phyloP scores from a whole-genome alignment of 169 alveolate genomes.

The Cryptosporidium tyzzeri region DNA sequence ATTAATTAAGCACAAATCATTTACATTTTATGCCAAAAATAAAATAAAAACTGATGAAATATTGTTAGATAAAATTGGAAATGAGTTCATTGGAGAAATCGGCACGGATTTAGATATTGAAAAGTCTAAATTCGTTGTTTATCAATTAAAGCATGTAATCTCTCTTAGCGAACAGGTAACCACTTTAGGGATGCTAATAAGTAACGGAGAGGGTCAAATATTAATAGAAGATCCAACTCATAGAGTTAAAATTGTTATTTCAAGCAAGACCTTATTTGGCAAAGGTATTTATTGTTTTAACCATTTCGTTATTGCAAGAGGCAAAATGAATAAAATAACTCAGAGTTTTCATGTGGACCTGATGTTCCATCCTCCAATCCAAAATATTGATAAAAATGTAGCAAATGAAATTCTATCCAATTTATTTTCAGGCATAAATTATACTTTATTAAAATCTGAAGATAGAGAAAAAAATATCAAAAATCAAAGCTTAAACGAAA shows the following conservation, averaged over 20 bases:
- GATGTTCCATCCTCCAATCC: slow-evolving; percentile 66
- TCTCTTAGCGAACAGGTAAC: slow-evolving; percentile 1
- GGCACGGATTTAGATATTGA: not conserved
- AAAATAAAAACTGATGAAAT: not conserved
- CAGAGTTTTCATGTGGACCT: slow-evolving; percentile 20
- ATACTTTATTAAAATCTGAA: not conserved
- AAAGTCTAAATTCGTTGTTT: slow-evolving; percentile 8
- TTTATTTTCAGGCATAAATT: not conserved
- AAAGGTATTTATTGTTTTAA: slow-evolving; percentile 52
- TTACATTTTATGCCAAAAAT: slow-evolving; percentile 6
- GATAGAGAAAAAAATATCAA: not conserved
- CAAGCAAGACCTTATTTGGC: slow-evolving; percentile 30
- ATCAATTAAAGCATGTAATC: slow-evolving; percentile 2
- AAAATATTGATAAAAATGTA: slow-evolving; percentile 11
- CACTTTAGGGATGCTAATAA: slow-evolving; percentile 46
- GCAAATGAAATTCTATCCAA: not conserved
- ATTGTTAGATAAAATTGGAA: not conserved
- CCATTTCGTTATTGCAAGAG: slow-evolving; percentile 41
- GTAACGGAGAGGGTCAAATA: slow-evolving; percentile 24
- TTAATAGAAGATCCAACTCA: slow-evolving; percentile 50
- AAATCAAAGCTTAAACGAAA: not conserved
- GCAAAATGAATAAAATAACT: slow-evolving; percentile 31
- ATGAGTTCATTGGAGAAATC: not conserved
- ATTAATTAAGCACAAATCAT: slow-evolving; percentile 14
- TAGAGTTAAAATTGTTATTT: not conserved